Evolutionary conservation across 306 rosid species (phyloP).

Genomic region (Prinsepia uniflora): DNA sequence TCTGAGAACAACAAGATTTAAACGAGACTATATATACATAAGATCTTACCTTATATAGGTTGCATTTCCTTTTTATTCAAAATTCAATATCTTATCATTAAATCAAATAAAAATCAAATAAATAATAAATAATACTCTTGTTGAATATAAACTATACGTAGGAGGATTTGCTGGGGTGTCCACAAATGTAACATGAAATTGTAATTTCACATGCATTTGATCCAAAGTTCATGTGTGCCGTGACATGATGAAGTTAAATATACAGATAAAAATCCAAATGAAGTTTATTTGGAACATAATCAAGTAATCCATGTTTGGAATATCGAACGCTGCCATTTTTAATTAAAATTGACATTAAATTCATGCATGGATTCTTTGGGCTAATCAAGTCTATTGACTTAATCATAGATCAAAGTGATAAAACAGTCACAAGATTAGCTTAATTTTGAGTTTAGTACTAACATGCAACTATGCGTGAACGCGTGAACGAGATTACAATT

Average conservation of each 20-base stretch:
- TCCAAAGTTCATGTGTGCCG: slow-evolving; percentile 9
- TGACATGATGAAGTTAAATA: not conserved
- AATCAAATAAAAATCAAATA: no score
- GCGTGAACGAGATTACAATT: not conserved
- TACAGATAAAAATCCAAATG: not conserved
- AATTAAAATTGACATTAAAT: not conserved
- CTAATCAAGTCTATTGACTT: not conserved
- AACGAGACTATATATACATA: no score
- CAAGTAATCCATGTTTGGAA: slow-evolving; percentile 31
- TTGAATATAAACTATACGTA: not conserved
- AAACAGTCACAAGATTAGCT: not conserved
- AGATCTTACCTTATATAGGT: no score
- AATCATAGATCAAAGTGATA: not conserved
- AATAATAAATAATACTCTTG: no score
- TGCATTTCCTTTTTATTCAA: no score
- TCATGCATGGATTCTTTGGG: not conserved
- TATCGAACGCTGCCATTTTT: not conserved
- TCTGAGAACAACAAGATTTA: no score
- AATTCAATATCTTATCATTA: no score
- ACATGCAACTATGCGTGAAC: not conserved
- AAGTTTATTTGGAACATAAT: slow-evolving; percentile 32
- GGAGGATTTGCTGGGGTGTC: not conserved
- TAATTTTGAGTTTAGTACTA: not conserved
- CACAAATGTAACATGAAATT: not conserved
- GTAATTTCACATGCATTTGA: slow-evolving; percentile 2